Base-by-base conservation (phyloP, 2,329 filamentous ascomycete species). In the Trichoderma sp. region DNA sequence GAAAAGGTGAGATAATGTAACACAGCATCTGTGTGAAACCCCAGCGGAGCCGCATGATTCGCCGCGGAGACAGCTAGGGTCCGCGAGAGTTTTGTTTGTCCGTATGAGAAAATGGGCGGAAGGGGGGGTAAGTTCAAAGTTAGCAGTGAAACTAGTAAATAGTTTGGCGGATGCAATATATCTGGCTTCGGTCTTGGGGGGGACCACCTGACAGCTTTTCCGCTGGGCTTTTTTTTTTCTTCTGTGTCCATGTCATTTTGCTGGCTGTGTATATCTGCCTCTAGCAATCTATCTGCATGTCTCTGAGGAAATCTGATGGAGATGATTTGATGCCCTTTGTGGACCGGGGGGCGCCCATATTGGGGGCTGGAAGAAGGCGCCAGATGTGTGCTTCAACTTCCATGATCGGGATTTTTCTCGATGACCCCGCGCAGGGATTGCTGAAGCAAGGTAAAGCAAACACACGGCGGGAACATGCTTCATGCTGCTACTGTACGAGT, bases 361-460 rank as follows among this genome's bases (percentile, higher is more conserved):
- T 70, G 66, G 66, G 66, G 66, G 66, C 66, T 70, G 57, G 21
- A 60, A 51, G 66, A 61, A 28, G 66, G 57, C 66, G 66, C 21
- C 18, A 15, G 32, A 62, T 61, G 66, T 43, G 47, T 21, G 43
- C 58, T 58, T 61, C n/a, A 62, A 36, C 66, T 70, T 70, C 66
- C 66, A 26, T 51, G 36, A 62, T 34, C 39, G 43, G 43, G 57
- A 62, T 51, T 53, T 60, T 18, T 32, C 39, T 64, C 61, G n/a
- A n/a, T 64, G 28, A 34, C 30, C 43, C 43, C 43, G 43, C 28
- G 28, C 57, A 60, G 57, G 57, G 28, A 34, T 60, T 5, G 6
- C 3, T 51, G 43, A 51, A 51, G 43, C 43, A 51, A 51, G n/a
- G n/a, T n/a, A 34, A 39, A 39, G 36, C 36, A 39, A 39, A 39